Conservation (phyloP, 2,329 filamentous ascomycete genomes). For the Paradendryphiella salina region DNA sequence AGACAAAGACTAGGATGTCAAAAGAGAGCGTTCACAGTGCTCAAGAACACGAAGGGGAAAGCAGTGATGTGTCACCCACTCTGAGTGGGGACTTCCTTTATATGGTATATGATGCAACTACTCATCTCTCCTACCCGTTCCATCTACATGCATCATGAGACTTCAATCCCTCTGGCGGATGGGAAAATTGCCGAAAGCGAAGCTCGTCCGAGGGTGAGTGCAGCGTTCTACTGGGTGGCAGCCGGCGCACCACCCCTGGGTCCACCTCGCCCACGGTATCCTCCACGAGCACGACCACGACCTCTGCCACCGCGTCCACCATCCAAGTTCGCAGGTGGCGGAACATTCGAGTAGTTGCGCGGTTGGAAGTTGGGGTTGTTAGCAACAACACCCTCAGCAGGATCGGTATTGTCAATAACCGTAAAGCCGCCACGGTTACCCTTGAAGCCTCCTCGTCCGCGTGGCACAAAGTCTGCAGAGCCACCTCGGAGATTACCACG, state of each 20-base stretch:
- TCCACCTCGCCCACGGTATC: constrained; percentile 36
- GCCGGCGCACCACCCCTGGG: constrained; percentile 34
- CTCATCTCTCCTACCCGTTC: neutral
- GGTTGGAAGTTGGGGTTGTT: constrained; percentile 62
- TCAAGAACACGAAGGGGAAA: neutral
- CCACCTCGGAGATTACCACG: constrained; percentile 38
- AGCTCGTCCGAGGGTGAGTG: neutral
- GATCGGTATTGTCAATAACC: constrained; percentile 55
- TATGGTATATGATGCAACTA: neutral
- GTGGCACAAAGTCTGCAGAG: constrained; percentile 40
- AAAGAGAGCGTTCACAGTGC: neutral
- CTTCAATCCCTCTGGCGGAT: neutral
- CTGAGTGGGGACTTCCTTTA: neutral
- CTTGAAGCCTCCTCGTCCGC: constrained; percentile 47
- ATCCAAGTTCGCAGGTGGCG: constrained; percentile 44
- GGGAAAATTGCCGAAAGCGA: neutral
- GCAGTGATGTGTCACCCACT: neutral
- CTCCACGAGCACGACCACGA: constrained; percentile 39
- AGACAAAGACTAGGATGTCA: no score
- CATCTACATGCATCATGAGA: neutral
- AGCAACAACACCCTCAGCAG: constrained; percentile 56
- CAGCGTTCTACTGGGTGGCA: constrained; percentile 20
- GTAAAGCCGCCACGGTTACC: constrained; percentile 51
- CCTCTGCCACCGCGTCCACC: constrained; percentile 36
- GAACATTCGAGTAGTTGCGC: constrained; percentile 48